A percentile compares a stretch with the other conserved stretches of the same genome.
Conservation (phyloP, 208 protist genomes). For the Trypanosoma cruzi region DNA sequence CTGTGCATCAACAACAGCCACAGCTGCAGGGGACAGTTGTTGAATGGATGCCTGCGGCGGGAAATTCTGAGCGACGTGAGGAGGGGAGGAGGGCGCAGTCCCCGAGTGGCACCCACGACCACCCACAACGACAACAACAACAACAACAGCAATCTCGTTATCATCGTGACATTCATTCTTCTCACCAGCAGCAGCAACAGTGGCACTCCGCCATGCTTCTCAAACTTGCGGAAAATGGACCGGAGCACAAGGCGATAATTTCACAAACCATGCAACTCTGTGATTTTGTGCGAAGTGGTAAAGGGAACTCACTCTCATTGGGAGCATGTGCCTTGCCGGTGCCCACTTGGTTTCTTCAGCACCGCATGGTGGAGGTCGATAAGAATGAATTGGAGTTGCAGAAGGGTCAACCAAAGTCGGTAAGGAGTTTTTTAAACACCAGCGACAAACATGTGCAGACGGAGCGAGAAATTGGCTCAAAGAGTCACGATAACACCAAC, state of each 20-base stretch:
- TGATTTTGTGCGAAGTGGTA: constrained; percentile 36
- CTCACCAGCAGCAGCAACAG: neutral
- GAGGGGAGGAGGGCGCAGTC: neutral
- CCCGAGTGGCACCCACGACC: neutral
- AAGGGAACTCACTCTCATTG: constrained; percentile 13
- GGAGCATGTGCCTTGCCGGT: constrained; percentile 29
- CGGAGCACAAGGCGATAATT: constrained; percentile 35
- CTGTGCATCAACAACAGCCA: neutral
- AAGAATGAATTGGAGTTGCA: neutral
- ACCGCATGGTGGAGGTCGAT: constrained; percentile 20
- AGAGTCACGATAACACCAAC: neutral
- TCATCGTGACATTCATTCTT: no score
- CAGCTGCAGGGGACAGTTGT: neutral
- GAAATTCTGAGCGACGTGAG: neutral
- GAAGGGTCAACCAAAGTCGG: neutral
- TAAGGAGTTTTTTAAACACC: neutral
- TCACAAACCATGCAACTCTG: constrained; percentile 44
- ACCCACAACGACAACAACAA: no score
- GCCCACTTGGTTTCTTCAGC: constrained; percentile 30
- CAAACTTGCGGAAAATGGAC: constrained; percentile 26
- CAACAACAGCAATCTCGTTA: no score
- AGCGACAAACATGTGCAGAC: neutral
- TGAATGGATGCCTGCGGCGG: neutral
- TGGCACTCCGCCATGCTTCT: constrained; percentile 27
- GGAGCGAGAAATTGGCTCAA: neutral